Evolutionary conservation across 176 grass and related monocot genomes (phyloP), one percentile per base, ranked within the genome.

Genomic region (Oryza meridionalis): DNA sequence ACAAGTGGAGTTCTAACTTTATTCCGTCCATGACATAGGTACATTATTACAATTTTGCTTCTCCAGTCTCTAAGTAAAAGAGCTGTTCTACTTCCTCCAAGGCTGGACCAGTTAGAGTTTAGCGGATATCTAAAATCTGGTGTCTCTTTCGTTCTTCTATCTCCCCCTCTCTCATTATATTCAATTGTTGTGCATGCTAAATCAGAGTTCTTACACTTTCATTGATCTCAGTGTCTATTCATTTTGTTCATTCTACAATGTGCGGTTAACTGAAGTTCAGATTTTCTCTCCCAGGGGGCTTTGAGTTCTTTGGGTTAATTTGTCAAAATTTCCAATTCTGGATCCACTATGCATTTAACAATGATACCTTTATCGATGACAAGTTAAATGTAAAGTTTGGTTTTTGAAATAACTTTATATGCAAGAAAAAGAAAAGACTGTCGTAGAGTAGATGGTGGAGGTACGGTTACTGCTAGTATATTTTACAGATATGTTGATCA

Each of bases 121-220:
- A 65, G 72, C 70, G 89, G 93, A n/a, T 98, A 95, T 91, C 77
- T 98, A 67, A 95, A 93, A 98, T 98, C 91, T 74, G 93, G 96
- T 98, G 61, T 82, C 81, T 82, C 53, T 42, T 65, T 87, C 19
- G 59, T 74, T 29, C 47, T 74, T 29, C 47, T 63, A 37, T 63
- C 55, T 42, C 26, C 9, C 29, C 50, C 3, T 77, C 26, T 6
- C 76, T 64, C 37, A 79, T 53, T 78, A 27, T 84, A 42, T 76
- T 79, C 24, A 15, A n/a, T 77, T 68, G 35, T 75, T 2, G n/a
- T 72, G 31, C 51, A 72, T 73, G 70, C 25, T 44, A 73, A 40
- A 67, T 75, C 16, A 21, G 75, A 47, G 12, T 78, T 80, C 29
- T 68, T 85, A 24, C 35, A 10, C 72, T 85, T 66, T 11, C 7